Evolutionary conservation across 169 alveolate species (phyloP), one percentile per base, ranked within the genome.

Genomic region (Eimeria zaria): DNA sequence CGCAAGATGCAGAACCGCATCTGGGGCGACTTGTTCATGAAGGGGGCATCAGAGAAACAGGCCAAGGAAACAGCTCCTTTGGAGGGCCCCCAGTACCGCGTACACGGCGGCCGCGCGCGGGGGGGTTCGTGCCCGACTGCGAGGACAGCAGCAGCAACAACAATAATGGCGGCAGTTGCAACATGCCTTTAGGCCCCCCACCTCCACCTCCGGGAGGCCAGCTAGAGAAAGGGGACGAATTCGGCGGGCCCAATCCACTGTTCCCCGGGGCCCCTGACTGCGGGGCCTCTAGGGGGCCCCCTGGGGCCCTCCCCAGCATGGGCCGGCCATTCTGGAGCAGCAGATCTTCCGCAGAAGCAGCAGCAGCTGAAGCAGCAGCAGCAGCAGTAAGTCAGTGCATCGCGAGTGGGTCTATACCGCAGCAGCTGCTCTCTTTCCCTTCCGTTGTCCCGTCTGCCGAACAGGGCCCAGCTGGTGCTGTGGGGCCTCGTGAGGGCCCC

Each of bases 331-430:
- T 62, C 7, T 85, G 93, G 93, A 41, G 58, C 64, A 41, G n/a
- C 60, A 85, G 93, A 33, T n/a, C 46, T 6, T 67, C 81, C 20
- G 93, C 93, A 85, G 93, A 85, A 60, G 93, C 93, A 60, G 93
- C 93, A 39, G 93, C 93, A 60, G 93, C 93, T n/a, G 93, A 85
- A 41, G 93, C 93, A 60, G 93, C 93, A 33, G 93, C 93, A 85
- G 93, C 93, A 41, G 93, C 93, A 85, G 93, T 85, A 7, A 85
- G 93, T 46, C 93, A 81, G 18, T 85, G 93, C 81, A 85, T 85
- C 30, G 93, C 80, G 9, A 39, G 33, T 30, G 93, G 93, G 64
- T 1, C 80, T 11, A 46, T 85, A n/a, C 81, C 93, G 7, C 67
- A 33, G 9, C 62, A 85, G 93, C 60, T 39, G 20, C 87, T 76